Evolutionary conservation across 768 basidiomycete genomes (phyloP), one percentile per base, ranked within the genome.

Genomic region (Russula lepida): DNA sequence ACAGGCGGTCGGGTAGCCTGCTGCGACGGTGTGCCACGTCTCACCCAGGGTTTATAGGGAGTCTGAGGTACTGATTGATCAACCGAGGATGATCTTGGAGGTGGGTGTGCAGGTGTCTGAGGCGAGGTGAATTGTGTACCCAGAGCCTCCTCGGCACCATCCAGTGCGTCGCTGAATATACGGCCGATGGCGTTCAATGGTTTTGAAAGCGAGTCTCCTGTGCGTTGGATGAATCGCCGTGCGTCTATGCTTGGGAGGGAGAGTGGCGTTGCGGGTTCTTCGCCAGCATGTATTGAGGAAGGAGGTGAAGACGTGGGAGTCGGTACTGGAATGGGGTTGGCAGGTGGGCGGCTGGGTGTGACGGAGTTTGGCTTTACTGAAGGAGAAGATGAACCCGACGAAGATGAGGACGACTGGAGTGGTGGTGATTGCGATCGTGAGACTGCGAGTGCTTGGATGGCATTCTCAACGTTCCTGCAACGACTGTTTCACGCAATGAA

Each of bases 201-300:
- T 71, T 92, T 93, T 8, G 89, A 92, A 59, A 95, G 87, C 0
- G 84, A 89, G 69, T 93, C 90, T 8, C 93, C 92, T 0, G 94
- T 95, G 71, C 88, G 89, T 73, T 93, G 93, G 47, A 95, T 78
- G 32, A 95, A 80, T 25, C 86, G 80, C 41, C 83, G 84, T 1
- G 92, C 93, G 68, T 95, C 92, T 6, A 77, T 75, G n/a, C 71
- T 74, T 1, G 87, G 79, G 9, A 92, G 74, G 0, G 89, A 74
- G 11, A 95, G 81, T 0, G 85, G 87, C 66, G 86, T 81, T 0
- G 94, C 94, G 4, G 93, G 89, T 71, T 95, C 94, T 75, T 95
- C 93, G 33, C 94, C 94, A 11, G 82, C 82, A 60, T 86, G 85
- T 0, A 84, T 69, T 3, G 75, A 70, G 19, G 66, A 44, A 25